Evolutionary conservation across 306 rosid genomes (phyloP), one percentile per base, ranked within the genome.

Genomic region (Dryas drummondii): DNA sequence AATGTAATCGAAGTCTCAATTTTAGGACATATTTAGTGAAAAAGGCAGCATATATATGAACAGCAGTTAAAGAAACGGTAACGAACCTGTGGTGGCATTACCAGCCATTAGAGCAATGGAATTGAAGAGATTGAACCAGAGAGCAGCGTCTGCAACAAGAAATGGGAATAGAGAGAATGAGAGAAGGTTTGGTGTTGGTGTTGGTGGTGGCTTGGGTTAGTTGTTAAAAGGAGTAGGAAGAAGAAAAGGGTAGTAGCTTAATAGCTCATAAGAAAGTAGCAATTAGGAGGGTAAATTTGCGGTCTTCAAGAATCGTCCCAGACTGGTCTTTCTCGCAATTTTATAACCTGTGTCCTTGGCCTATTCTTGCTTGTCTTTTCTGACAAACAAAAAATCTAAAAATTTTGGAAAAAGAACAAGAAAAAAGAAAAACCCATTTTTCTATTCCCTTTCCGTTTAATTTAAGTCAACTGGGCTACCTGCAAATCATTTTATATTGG

Each of bases 71-170:
- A 76, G 55, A 80, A 27, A 10, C 45, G 41, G 45, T 22, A 67
- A 70, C 80, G 68, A 76, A 91, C 97, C 97, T 80, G 89, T 79
- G 12, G 77, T 57, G 75, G 81, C 60, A 76, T 76, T 60, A 60
- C 17, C 67, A n/a, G 90, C 91, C 97, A 91, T 91, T 60, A 51
- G 46, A 48, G 26, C 56, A 53, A 51, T 44, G 70, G 22, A 80
- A 65, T 58, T 66, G 41, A 68, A 51, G 65, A 12, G 60, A 40
- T 44, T 27, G 68, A 62, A 71, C 51, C 65, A 63, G 82, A 78
- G 47, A 78, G 71, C 83, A 85, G 86, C 71, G 93, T 60, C 45
- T 44, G 71, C 80, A 66, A 62, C 55, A 56, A 64, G 37, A 79
- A 76, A 44, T 66, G 70, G 66, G 40, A 50, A 65, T 50, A 59